These are phyloP conservation scores for Kondoa subrosea DNA, from an alignment of 768 basidiomycete species.

Conservation along the genomic window DNA sequence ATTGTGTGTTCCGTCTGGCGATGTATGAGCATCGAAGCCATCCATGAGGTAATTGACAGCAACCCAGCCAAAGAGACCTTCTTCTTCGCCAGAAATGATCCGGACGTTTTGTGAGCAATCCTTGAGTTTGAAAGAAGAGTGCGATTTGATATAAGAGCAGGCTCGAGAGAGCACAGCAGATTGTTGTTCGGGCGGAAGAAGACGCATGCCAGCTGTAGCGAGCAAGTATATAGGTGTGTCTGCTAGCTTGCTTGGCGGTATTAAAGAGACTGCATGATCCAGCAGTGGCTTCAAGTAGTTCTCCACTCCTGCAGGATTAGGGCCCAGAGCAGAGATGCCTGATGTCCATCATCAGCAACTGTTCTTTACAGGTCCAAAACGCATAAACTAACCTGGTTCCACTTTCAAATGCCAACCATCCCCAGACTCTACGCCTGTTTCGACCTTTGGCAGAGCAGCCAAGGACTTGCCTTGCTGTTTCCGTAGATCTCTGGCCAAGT, in stretches of 20 bases:
- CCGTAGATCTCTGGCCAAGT: slow-evolving; percentile 42
- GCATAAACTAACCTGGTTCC: slow-evolving; percentile 65
- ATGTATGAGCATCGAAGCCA: slow-evolving; percentile 44
- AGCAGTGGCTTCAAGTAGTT: slow-evolving; percentile 67
- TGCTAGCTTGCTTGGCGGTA: slow-evolving; percentile 68
- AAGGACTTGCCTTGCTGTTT: slow-evolving; percentile 38
- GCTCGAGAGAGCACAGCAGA: slow-evolving; percentile 54
- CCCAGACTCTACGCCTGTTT: slow-evolving; percentile 67
- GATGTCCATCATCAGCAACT: slow-evolving; percentile 31
- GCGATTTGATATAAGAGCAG: slow-evolving; percentile 54
- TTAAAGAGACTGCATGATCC: slow-evolving; percentile 57
- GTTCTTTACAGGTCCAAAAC: background rate
- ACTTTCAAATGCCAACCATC: slow-evolving; percentile 80
- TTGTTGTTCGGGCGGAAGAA: slow-evolving; percentile 54
- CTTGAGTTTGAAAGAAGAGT: slow-evolving; percentile 66
- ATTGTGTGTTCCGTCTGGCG: slow-evolving; percentile 28
- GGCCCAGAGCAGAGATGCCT: slow-evolving; percentile 69
- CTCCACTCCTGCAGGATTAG: slow-evolving; percentile 51
- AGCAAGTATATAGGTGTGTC: slow-evolving; percentile 83
- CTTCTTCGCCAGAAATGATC: slow-evolving; percentile 94
- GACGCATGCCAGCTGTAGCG: slow-evolving; percentile 93
- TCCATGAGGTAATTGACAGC: slow-evolving; percentile 99
- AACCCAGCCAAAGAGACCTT: slow-evolving; percentile 96
- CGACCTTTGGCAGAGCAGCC: slow-evolving; percentile 58
- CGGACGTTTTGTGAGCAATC: slow-evolving; percentile 75